A percentile compares a stretch with the other conserved stretches of the same genome.
Evolutionary conservation across 768 basidiomycete genomes (phyloP).

Genomic region (Phylloporus scabripes): DNA sequence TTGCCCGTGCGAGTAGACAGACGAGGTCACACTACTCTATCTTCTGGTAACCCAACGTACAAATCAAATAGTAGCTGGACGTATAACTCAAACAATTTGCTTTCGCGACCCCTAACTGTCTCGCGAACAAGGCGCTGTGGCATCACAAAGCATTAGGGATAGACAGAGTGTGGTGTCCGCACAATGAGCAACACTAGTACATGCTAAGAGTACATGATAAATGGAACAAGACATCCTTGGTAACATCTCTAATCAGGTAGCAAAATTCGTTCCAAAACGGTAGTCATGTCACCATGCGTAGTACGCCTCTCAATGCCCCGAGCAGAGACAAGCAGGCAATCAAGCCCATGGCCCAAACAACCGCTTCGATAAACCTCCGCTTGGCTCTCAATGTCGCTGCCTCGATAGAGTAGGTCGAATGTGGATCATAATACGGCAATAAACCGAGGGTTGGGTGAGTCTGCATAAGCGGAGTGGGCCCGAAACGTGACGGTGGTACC

Average conservation of each 20-base stretch:
- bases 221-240: no score
- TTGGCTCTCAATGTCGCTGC: constrained; percentile 37
- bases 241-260: no score
- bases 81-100: no score
- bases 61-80: no score
- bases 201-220: no score
- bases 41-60: no score
- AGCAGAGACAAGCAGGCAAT: constrained; percentile 26
- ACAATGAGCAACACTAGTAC: no score
- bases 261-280: no score
- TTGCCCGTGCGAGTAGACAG: background rate
- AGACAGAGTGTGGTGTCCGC: no score
- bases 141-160: no score
- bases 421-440: constrained; percentile 41
- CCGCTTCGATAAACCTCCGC: constrained; percentile 40
- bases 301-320: constrained; percentile 17
- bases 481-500: constrained; percentile 22
- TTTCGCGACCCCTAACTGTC: background rate
- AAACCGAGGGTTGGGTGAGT: constrained; percentile 32
- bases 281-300: background rate
- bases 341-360: constrained; percentile 35
- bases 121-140: no score
- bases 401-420: constrained; percentile 34
- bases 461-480: constrained; percentile 39
- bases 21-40: background rate